A percentile compares a stretch with the other conserved stretches of the same genome.
phyloP scores from a whole-genome alignment of 208 protist genomes.

The Wallacemonas rigidus region DNA sequence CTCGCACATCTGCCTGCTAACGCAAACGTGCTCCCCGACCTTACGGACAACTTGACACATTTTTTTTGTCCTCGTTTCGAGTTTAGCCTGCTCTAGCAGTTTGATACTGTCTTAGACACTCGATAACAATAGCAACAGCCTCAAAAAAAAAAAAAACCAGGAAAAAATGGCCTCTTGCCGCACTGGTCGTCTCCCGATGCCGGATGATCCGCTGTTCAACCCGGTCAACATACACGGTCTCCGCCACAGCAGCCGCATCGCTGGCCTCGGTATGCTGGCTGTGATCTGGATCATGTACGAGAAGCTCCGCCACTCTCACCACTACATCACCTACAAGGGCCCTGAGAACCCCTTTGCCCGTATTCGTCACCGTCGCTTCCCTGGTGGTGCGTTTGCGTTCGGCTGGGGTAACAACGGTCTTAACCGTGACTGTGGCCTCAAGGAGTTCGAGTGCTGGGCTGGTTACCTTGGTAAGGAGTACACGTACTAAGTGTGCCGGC shows the following conservation, averaged over 20 bases:
- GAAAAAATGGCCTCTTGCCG: conserved; percentile 64
- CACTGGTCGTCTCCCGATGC: conserved; percentile 79
- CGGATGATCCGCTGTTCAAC: conserved; percentile 79
- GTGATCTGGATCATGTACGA: conserved; percentile 85
- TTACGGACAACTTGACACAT: too few relatives aligned
- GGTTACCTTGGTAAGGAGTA: conserved; percentile 89
- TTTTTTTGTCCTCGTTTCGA: too few relatives aligned
- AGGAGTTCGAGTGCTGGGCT: conserved; percentile 89
- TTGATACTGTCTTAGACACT: conserved; percentile 11
- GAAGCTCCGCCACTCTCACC: conserved; percentile 75
- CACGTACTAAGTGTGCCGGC: conserved; percentile 58
- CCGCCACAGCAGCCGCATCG: conserved; percentile 62
- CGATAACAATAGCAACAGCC: background rate
- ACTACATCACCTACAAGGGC: conserved; percentile 84
- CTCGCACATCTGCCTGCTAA: too few relatives aligned
- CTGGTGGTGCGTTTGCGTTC: conserved; percentile 77
- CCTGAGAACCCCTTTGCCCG: conserved; percentile 82
- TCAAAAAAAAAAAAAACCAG: background rate
- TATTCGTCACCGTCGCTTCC: conserved; percentile 78
- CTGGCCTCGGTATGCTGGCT: conserved; percentile 57
- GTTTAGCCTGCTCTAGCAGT: background rate
- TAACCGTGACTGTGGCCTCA: conserved; percentile 87
- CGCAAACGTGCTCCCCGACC: too few relatives aligned
- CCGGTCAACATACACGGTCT: conserved; percentile 49
- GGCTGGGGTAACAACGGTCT: conserved; percentile 91